Conservation (phyloP, 768 basidiomycete genomes). For the Termitomyces sp. region DNA sequence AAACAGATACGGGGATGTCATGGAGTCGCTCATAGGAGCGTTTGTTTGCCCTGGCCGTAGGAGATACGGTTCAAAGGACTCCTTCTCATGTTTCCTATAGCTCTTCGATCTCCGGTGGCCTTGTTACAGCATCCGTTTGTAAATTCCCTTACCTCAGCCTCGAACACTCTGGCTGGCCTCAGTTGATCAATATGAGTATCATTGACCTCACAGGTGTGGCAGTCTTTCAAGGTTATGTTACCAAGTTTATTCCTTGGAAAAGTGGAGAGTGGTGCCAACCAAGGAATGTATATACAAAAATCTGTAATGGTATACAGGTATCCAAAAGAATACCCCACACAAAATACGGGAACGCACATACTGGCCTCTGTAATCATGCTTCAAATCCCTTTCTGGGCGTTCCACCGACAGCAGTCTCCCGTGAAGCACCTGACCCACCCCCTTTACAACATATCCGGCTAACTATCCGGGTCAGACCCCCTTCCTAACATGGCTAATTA, state of each 20-base stretch:
- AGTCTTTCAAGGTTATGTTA: no score
- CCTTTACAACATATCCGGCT: no score
- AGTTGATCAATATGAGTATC: no score
- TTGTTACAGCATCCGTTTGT: not conserved
- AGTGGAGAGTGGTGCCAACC: no score
- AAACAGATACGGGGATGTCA: constrained; percentile 22
- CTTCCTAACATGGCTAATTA: no score
- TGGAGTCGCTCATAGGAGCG: constrained; percentile 16
- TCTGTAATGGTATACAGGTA: not conserved
- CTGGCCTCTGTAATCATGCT: not conserved
- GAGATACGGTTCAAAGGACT: not conserved
- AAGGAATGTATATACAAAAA: no score
- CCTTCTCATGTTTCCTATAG: not conserved
- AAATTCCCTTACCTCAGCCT: no score
- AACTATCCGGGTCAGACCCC: no score
- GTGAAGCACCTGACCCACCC: not conserved
- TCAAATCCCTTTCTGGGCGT: no score
- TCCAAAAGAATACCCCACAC: not conserved
- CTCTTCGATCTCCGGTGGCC: not conserved
- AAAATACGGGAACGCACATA: not conserved
- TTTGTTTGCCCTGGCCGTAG: not conserved
- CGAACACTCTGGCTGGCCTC: no score
- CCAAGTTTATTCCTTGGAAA: no score
- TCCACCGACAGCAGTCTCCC: not conserved
- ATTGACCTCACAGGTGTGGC: no score